Percentiles rank a stretch among this genome's conserved stretches.
Conservation (phyloP, 306 rosid genomes). For the Prinsepia uniflora region DNA sequence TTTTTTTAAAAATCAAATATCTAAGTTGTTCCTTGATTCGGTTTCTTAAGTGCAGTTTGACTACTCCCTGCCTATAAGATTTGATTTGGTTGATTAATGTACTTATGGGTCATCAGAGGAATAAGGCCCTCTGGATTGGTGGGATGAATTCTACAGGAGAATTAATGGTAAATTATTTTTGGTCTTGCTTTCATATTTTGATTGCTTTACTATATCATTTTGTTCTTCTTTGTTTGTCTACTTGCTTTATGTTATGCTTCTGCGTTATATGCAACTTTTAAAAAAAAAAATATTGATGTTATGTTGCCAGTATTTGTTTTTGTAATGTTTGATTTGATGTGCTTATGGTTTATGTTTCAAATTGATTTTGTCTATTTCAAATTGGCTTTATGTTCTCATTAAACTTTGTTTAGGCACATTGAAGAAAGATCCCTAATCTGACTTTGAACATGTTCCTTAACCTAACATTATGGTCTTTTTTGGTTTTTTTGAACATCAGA, state of each 20-base stretch:
- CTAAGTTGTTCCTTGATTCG: no score
- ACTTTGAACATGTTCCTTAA: conserved; percentile 14
- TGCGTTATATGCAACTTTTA: conserved; percentile 16
- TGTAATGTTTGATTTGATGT: conserved; percentile 25
- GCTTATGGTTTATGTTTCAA: conserved; percentile 11
- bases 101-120: conserved; percentile 52
- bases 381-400: conserved; percentile 26
- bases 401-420: conserved; percentile 30
- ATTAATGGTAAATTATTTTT: conserved; percentile 43
- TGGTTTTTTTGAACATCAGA: conserved; percentile 22
- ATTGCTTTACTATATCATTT: conserved; percentile 24
- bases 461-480: conserved; percentile 20
- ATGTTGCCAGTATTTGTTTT: conserved; percentile 28
- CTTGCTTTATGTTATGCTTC: neutral
- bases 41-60: no score
- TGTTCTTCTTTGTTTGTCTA: conserved; percentile 15
- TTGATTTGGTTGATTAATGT: no score
- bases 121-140: conserved; percentile 76
- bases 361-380: conserved; percentile 16
- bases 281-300: conserved; percentile 21
- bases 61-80: no score
- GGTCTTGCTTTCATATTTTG: conserved; percentile 14
- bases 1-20: no score
- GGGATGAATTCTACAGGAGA: conserved; percentile 67
- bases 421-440: conserved; percentile 49